Evolutionary conservation across 257 asterid species (phyloP).

Genomic region (Solanum tarijense): DNA sequence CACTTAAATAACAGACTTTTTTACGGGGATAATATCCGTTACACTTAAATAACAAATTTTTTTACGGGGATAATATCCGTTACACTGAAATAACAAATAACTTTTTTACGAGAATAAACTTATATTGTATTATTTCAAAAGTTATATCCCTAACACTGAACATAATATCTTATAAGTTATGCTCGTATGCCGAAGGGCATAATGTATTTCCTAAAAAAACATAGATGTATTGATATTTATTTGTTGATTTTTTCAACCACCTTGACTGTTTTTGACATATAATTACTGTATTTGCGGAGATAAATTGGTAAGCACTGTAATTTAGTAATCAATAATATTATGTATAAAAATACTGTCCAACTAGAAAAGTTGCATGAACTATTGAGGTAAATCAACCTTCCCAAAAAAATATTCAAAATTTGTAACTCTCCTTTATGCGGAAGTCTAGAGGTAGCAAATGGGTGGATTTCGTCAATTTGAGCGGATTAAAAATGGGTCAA

Average conservation of each 20-base stretch:
- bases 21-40: too few relatives aligned
- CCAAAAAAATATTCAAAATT: neutral
- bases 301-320: neutral
- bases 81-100: too few relatives aligned
- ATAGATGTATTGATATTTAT: too few relatives aligned
- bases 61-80: too few relatives aligned
- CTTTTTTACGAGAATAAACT: accelerated
- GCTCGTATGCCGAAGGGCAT: neutral
- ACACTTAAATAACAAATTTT: too few relatives aligned
- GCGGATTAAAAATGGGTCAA: too few relatives aligned
- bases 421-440: neutral
- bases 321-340: neutral
- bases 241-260: too few relatives aligned
- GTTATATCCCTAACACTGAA: neutral
- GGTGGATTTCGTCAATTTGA: too few relatives aligned
- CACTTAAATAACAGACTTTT: too few relatives aligned
- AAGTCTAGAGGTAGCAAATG: too few relatives aligned
- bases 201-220: neutral
- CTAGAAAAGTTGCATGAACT: neutral
- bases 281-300: neutral
- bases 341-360: neutral
- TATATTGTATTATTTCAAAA: too few relatives aligned
- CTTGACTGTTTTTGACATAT: neutral
- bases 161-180: neutral
- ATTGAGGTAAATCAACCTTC: neutral